Base-by-base conservation (phyloP, 129 eudicot genomes). In the Erigeron canadensis region DNA sequence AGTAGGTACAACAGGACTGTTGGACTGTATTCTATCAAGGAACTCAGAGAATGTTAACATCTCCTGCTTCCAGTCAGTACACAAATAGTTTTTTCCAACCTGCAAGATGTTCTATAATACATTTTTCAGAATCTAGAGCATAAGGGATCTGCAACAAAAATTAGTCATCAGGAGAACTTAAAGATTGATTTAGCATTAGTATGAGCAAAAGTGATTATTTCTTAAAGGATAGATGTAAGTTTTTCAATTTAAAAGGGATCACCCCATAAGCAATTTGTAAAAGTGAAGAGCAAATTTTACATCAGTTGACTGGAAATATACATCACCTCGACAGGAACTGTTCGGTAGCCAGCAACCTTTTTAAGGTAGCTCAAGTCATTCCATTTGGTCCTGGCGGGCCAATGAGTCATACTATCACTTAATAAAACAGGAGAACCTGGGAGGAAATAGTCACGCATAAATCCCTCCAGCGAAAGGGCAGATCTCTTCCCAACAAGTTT, bases 251-350 rank as follows among this genome's bases (percentile, higher is more conserved):
- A 6, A 51, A 60, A 69, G 6, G 12, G 6, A 44, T 28, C 5
- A 12, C 6, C 5, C 57, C 5, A 53, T 53, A 16, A 16, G 23
- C 58, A 53, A 17, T 53, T n/a, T 50, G 21, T 7, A 50, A 4
- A 64, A 5, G 10, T 6, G 5, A 53, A 38, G 41, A 42, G 17
- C 41, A 63, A 51, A 9, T 55, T 39, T 19, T 54, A 22, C 37
- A 61, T 62, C 62, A 22, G 39, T 55, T 75, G 67, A 37, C 57
- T 58, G 54, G 59, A 76, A 39, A 67, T 45, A 67, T 71, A 78
- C 77, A 78, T 80, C 84, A 95, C 99, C 99, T 95, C 99, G 6
- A 95, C 99, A 9, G 99, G 98, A 80, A 94, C 89, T 9, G 98
- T 94, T 43, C 98, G 95, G 73, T 70, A 88, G 50, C 98, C 98